Evolutionary conservation across 352 stramenopile species (phyloP), one percentile per base, ranked within the genome.

Genomic region (Thraustotheca clavata): DNA sequence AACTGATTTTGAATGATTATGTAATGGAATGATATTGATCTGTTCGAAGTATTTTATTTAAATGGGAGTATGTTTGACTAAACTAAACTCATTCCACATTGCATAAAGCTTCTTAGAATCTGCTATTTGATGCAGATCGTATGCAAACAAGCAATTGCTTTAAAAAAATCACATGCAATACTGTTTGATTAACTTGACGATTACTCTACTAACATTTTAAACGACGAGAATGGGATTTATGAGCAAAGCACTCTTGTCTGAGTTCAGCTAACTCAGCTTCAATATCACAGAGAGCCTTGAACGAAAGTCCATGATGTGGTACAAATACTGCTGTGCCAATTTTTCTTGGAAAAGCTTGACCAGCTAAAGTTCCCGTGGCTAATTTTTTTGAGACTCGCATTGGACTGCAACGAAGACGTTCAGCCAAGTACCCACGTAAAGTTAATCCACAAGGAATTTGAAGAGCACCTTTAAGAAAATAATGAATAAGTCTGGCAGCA

Each of bases 361-460:
- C 43, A 2, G 43, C 43, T 2, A 52, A 14, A 24, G 67, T 75
- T 38, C 83, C 76, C 59, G 74, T 87, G 1, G 80, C 79, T 14
- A 90, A 79, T 63, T 89, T 89, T 67, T 89, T 89, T 6, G 79
- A 88, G 29, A 88, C 77, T 14, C 80, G 76, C 79, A 87, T 89
- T 16, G 80, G 80, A 46, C 87, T 89, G 67, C 80, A 89, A 39
- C 74, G 75, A 49, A 89, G 71, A 3, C 77, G 73, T 3, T 75
- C 71, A n/a, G 80, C 77, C n/a, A 89, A 67, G 62, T 84, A 86
- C 41, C 76, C 75, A 46, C 80, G 74, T 46, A 89, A 71, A 20
- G 78, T 89, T 40, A 76, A 86, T 49, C 80, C 79, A 54, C 85
- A 71, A 0, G 74, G 50, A 47, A 88, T 71, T 41, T 84, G 70